These are phyloP conservation scores for Boletus insuetus DNA, from an alignment of 768 basidiomycete genomes.

Conservation along the genomic window DNA sequence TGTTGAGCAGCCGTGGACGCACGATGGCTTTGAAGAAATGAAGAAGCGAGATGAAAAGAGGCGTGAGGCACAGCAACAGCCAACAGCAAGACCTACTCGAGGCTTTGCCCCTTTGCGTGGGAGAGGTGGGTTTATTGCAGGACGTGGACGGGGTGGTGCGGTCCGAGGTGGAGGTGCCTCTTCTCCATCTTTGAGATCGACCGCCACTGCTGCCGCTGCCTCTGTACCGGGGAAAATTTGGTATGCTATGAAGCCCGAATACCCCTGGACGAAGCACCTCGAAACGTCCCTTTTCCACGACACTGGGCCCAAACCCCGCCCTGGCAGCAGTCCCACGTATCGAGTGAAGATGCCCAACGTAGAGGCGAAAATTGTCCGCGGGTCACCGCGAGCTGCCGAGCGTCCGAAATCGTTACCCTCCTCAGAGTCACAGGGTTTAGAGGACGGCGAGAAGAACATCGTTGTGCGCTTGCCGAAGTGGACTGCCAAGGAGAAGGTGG, in stretches of 20 bases:
- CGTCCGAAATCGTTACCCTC: slow-evolving; percentile 16
- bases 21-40: slow-evolving; percentile 89
- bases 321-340: slow-evolving; percentile 50
- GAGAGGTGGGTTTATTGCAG: slow-evolving; percentile 43
- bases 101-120: slow-evolving; percentile 42
- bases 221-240: slow-evolving; percentile 50
- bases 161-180: slow-evolving; percentile 41
- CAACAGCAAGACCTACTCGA: slow-evolving; percentile 28
- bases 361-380: slow-evolving; percentile 42
- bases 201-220: slow-evolving; percentile 27
- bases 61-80: slow-evolving; percentile 34
- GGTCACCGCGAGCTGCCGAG: slow-evolving; percentile 17
- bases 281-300: slow-evolving; percentile 74
- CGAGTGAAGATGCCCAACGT: slow-evolving; percentile 64
- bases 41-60: slow-evolving; percentile 66
- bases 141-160: slow-evolving; percentile 46
- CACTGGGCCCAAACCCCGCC: slow-evolving; percentile 53
- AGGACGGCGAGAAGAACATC: slow-evolving; percentile 44
- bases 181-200: slow-evolving; percentile 31
- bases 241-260: slow-evolving; percentile 76
- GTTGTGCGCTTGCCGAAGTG: slow-evolving; percentile 55
- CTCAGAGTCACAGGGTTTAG: slow-evolving; percentile 30
- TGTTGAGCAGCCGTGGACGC: slow-evolving; percentile 73
- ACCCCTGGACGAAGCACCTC: slow-evolving; percentile 80
- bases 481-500: slow-evolving; percentile 36